Base-by-base conservation (phyloP, 176 grass and related monocot species). In the Oropetium thomaeum region DNA sequence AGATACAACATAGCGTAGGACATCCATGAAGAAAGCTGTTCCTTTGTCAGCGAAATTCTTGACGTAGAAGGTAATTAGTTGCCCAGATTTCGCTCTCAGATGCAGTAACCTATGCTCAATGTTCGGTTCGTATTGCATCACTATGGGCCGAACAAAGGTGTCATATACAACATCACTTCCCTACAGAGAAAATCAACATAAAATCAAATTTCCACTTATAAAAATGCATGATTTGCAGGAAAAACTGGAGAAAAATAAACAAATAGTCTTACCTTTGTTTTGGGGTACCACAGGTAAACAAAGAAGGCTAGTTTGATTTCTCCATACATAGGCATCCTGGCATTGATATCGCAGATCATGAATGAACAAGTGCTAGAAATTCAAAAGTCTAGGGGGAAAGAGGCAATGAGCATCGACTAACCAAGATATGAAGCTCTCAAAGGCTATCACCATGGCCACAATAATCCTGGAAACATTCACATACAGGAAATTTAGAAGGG, bases 61-160 rank as follows among this genome's bases (percentile, higher is more conserved):
- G 25, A 89, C 42, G 44, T 97, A 97, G 78, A 93, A 97, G 59
- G 70, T 70, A 61, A 97, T 74, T 38, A 97, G 60, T 51, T 91
- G 85, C 51, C 88, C 94, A 54, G 90, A 97, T 82, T 85, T 91
- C 0, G 33, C 88, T 55, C 94, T 88, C 42, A 97, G 86, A 65
- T 85, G 37, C 34, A 72, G 78, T 64, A 97, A 76, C 75, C 90
- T 97, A 41, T 97, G 73, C 62, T 97, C 94, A 10, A 93, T 97
- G 71, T 93, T 88, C 63, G 94, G 94, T 71, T 97, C 94, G 62
- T 97, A 97, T 78, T 97, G 90, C 94, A 97, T 93, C 14, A 97
- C 90, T 69, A 97, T 77, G 53, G 90, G 94, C 70, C 83, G 76
- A 68, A 97, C 44, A 61, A 97, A 97, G 41, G 90, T 93, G 65